Conservation (phyloP, 257 asterid genomes). For the Perilla frutescens region DNA sequence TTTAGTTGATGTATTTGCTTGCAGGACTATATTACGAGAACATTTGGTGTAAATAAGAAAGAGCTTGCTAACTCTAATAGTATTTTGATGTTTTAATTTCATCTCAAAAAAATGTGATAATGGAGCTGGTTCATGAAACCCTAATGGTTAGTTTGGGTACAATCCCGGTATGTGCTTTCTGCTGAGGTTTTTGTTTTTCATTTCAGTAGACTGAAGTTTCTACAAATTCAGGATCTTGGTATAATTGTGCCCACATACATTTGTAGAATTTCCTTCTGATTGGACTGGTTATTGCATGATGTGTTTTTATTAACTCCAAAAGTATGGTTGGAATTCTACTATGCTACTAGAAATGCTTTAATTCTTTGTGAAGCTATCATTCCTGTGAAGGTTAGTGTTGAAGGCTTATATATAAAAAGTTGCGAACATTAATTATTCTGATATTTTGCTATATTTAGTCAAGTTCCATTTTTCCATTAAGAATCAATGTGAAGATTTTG, state of each 20-base stretch:
- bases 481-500: slow-evolving; percentile 12
- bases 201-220: not conserved
- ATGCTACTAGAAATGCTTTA: slow-evolving; percentile 81
- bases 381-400: slow-evolving; percentile 86
- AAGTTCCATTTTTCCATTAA: slow-evolving; percentile 12
- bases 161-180: not conserved
- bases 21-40: slow-evolving; percentile 54
- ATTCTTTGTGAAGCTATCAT: slow-evolving; percentile 88
- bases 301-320: slow-evolving; percentile 84
- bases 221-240: no score
- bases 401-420: slow-evolving; percentile 15
- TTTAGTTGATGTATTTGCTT: slow-evolving; percentile 28
- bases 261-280: slow-evolving; percentile 32
- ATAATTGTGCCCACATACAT: slow-evolving; percentile 3
- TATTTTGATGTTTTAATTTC: slow-evolving; percentile 76
- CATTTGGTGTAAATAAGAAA: slow-evolving; percentile 44
- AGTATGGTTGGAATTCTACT: slow-evolving; percentile 87
- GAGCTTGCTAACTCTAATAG: slow-evolving; percentile 49
- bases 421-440: slow-evolving; percentile 10
- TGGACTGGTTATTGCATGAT: slow-evolving; percentile 59
- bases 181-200: slow-evolving; percentile 1
- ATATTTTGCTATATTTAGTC: slow-evolving; percentile 25
- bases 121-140: slow-evolving; percentile 88
- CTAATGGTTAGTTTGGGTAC: slow-evolving; percentile 66
- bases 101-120: slow-evolving; percentile 80